A percentile compares a stretch with the other conserved stretches of the same genome.
Conservation (phyloP, 768 basidiomycete species). For the Termitomyces titanicus region DNA sequence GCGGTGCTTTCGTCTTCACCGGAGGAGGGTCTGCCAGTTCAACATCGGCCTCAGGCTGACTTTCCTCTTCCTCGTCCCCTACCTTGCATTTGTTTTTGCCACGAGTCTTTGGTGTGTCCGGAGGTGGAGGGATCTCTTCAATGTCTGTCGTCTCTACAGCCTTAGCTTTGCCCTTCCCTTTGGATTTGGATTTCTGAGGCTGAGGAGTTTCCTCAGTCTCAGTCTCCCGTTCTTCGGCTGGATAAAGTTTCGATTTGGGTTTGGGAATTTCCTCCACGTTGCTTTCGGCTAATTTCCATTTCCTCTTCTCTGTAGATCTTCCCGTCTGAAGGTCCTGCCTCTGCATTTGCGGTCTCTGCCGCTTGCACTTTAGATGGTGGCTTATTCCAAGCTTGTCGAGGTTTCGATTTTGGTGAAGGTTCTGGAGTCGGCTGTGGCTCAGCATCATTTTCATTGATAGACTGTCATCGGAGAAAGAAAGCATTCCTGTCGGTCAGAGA, state of each 20-base stretch:
- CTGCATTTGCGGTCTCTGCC: conserved; percentile 1
- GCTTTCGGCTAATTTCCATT: conserved; percentile 11
- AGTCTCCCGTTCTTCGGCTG: conserved; percentile 14
- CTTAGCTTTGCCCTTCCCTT: conserved; percentile 29
- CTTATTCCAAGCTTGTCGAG: conserved; percentile 4
- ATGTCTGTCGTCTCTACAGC: conserved; percentile 19
- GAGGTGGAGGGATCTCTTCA: conserved; percentile 9
- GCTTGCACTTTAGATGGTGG: neutral
- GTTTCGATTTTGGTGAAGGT: conserved; percentile 7
- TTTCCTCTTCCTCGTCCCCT: conserved; percentile 9
- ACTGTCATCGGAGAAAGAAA: neutral
- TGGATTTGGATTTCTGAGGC: conserved; percentile 18
- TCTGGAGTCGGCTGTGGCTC: conserved; percentile 5
- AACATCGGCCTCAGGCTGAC: conserved; percentile 5
- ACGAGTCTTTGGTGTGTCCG: conserved; percentile 6
- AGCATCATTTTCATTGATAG: conserved; percentile 3
- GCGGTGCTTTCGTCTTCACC: conserved; percentile 15
- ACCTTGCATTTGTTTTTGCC: conserved; percentile 27
- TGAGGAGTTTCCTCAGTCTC: conserved; percentile 17
- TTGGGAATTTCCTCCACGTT: conserved; percentile 16
- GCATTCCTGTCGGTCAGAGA: neutral
- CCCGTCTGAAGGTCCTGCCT: conserved; percentile 9
- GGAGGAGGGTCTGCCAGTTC: conserved; percentile 17
- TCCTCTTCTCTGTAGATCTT: conserved; percentile 2
- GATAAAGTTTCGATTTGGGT: no score